Evolutionary conservation across 768 basidiomycete species (phyloP), one percentile per base, ranked within the genome.

Genomic region (Tricholomella constricta): DNA sequence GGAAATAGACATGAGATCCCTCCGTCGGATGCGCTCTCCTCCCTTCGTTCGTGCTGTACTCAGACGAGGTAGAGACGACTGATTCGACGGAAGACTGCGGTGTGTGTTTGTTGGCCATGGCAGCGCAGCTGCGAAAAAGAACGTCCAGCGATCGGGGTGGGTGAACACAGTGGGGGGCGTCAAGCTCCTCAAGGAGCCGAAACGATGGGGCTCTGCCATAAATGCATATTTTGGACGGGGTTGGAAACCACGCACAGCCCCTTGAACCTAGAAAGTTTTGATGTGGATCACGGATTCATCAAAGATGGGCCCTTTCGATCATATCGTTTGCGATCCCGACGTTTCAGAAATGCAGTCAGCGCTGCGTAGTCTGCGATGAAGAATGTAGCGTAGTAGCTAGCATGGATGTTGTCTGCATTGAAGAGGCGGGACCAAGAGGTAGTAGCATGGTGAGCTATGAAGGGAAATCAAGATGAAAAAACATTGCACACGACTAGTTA

Each of bases 11-110:
- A 23, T 50, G 60, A 38, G 56, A 42, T 41, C 56, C 56, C 35
- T 60, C 62, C 54, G 58, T 54, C 47, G 52, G 34, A 47, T 55
- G 53, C 22, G 49, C 35, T 35, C 22, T 27, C 48, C 51, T 51
- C 54, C 46, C 54, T 31, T 56, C 60, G 42, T 51, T 51, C 55
- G 48, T 43, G 38, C 40, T 48, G 35, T 57, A 62, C 22, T 51
- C 45, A 32, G 54, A 62, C 41, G 54, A 57, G 52, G 47, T 43
- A 2, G 58, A 59, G 58, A 59, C 62, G 56, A 62, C 59, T 62
- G 62, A 64, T 64, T 64, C 62, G 62, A 62, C 60, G 62, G 62
- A 62, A 56, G 60, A 52, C 58, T 64, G 62, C 58, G 60, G 58
- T 59, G 51, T 41, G 58, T 64, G 56, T 59, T 54, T 57, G 47